Evolutionary conservation across 2,329 filamentous ascomycete species (phyloP).

Genomic region (Fusarium subtropicale): DNA sequence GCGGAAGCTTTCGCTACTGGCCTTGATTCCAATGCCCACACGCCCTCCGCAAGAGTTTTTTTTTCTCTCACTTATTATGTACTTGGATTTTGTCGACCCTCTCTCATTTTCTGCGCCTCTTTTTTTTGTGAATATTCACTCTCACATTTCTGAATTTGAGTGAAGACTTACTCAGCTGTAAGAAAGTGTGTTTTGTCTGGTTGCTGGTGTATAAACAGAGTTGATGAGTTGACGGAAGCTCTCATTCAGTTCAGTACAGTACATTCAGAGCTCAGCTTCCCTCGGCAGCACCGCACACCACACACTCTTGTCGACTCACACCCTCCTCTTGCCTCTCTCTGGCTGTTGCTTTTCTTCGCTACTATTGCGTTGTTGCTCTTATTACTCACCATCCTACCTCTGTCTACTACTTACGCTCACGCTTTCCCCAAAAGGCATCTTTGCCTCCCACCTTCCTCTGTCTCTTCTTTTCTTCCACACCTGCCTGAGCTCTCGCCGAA

Average conservation of each 20-base stretch:
- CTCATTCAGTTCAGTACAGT: slow-evolving; percentile 17
- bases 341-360: slow-evolving; percentile 29
- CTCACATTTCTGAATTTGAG: slow-evolving; percentile 1
- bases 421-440: slow-evolving; percentile 45
- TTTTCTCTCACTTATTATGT: not conserved
- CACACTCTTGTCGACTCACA: slow-evolving; percentile 39
- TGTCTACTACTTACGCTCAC: slow-evolving; percentile 34
- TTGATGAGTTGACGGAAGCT: slow-evolving; percentile 31
- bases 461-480: slow-evolving; percentile 38
- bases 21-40: slow-evolving; percentile 40
- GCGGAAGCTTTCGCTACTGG: slow-evolving; percentile 42
- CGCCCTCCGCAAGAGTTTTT: slow-evolving; percentile 42
- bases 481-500: slow-evolving; percentile 37
- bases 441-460: slow-evolving; percentile 47
- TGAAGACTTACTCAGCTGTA: slow-evolving; percentile 2
- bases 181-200: slow-evolving; percentile 11
- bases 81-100: slow-evolving; percentile 15
- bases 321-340: slow-evolving; percentile 41
- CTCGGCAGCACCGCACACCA: slow-evolving; percentile 43
- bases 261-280: slow-evolving; percentile 36
- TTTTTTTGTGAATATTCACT: slow-evolving; percentile 16
- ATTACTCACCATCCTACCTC: slow-evolving; percentile 38
- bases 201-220: slow-evolving; percentile 29
- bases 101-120: slow-evolving; percentile 12
- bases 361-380: slow-evolving; percentile 38